A percentile compares a stretch with the other conserved stretches of the same genome.
Evolutionary conservation across 2,329 filamentous ascomycete genomes (phyloP).

Genomic region (Gyromitra esculenta): DNA sequence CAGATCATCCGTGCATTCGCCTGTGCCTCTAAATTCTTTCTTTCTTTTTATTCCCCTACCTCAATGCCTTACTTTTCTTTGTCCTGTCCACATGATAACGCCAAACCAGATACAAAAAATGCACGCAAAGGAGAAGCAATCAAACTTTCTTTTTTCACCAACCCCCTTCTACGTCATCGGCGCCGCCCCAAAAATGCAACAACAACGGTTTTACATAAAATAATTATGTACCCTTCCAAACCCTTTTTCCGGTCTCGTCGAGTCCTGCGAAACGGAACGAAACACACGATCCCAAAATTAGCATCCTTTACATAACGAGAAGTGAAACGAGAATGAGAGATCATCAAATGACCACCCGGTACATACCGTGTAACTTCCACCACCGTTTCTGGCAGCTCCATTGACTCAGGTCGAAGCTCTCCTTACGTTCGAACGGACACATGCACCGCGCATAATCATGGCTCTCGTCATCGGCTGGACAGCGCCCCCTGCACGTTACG

Average conservation of each 20-base stretch:
- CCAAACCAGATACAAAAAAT: slow-evolving; percentile 34
- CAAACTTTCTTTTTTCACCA: slow-evolving; percentile 10
- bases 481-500: slow-evolving; percentile 51
- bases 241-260: slow-evolving; percentile 33
- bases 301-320: slow-evolving; percentile 37
- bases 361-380: slow-evolving; percentile 57
- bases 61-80: slow-evolving; percentile 1
- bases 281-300: slow-evolving; percentile 26
- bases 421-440: slow-evolving; percentile 56
- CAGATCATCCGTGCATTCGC: background rate
- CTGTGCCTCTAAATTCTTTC: background rate
- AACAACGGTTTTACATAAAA: slow-evolving; percentile 5
- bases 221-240: slow-evolving; percentile 9
- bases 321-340: slow-evolving; percentile 17
- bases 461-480: slow-evolving; percentile 56
- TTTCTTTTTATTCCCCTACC: background rate
- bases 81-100: slow-evolving; percentile 34
- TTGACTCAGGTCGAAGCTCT: slow-evolving; percentile 56
- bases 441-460: slow-evolving; percentile 55
- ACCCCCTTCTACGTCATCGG: background rate
- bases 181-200: slow-evolving; percentile 1
- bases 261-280: slow-evolving; percentile 25
- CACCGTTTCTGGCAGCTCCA: slow-evolving; percentile 57
- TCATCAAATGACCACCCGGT: slow-evolving; percentile 20
- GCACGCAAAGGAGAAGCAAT: slow-evolving; percentile 23